A percentile compares a stretch with the other conserved stretches of the same genome.
Conservation (phyloP, 352 stramenopile genomes). For the Pythium aristosporum region DNA sequence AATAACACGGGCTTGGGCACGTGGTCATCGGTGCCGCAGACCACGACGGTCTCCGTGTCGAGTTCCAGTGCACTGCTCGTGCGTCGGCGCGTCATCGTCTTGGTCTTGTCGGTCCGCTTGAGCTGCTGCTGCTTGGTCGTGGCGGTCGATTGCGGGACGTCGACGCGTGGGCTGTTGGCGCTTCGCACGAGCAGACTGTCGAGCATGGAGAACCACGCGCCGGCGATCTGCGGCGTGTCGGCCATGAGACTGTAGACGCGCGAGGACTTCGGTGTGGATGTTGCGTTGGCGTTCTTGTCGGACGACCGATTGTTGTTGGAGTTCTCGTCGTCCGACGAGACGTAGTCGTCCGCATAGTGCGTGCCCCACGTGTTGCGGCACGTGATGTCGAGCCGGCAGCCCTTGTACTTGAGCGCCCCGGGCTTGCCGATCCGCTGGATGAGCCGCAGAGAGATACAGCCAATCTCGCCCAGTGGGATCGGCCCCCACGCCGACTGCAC, state of each 20-base stretch:
- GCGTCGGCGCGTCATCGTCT: conserved; percentile 34
- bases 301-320: conserved; percentile 23
- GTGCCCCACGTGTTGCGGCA: conserved; percentile 78
- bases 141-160: conserved; percentile 27
- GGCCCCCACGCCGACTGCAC: conserved; percentile 75
- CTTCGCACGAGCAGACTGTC: conserved; percentile 70
- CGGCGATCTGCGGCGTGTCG: conserved; percentile 69
- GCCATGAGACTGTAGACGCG: conserved; percentile 77
- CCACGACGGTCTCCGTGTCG: conserved; percentile 47
- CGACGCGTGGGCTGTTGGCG: conserved; percentile 70
- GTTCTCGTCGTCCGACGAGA: conserved; percentile 76
- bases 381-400: conserved; percentile 82
- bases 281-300: conserved; percentile 33
- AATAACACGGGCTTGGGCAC: conserved; percentile 57
- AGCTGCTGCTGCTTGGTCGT: not conserved
- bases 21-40: conserved; percentile 39
- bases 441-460: conserved; percentile 74
- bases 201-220: conserved; percentile 74
- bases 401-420: conserved; percentile 78
- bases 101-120: conserved; percentile 24
- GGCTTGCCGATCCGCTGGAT: conserved; percentile 83
- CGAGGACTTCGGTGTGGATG: conserved; percentile 56
- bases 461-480: conserved; percentile 75
- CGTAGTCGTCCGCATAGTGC: conserved; percentile 77
- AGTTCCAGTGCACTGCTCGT: conserved; percentile 41